phyloP scores from a whole-genome alignment of 2,329 filamentous ascomycete genomes.

The Tolypocladium album region DNA sequence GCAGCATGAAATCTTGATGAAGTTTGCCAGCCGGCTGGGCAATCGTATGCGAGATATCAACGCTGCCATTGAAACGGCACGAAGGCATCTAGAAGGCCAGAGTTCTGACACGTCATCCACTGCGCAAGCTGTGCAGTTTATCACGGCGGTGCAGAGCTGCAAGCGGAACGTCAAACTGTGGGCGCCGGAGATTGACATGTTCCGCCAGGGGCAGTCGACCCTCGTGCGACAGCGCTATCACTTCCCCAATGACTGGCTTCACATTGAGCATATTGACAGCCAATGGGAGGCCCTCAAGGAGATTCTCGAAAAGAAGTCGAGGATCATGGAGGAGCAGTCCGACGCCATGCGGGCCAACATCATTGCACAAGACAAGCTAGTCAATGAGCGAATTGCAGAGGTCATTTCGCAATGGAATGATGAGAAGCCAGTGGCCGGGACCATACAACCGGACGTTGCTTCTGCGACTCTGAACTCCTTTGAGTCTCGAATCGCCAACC shows the following conservation, averaged over 20 bases:
- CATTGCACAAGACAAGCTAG: constrained; percentile 80
- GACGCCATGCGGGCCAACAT: constrained; percentile 95
- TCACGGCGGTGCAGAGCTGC: constrained; percentile 93
- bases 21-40: constrained; percentile 83
- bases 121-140: constrained; percentile 94
- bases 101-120: constrained; percentile 91
- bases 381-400: constrained; percentile 78
- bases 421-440: constrained; percentile 93
- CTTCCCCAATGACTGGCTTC: constrained; percentile 87
- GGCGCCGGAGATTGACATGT: constrained; percentile 93
- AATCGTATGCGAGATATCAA: constrained; percentile 88
- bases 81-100: constrained; percentile 82
- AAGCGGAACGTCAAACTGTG: constrained; percentile 88
- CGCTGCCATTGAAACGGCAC: constrained; percentile 80
- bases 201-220: constrained; percentile 90
- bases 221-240: constrained; percentile 87
- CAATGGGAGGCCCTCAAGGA: constrained; percentile 94
- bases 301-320: constrained; percentile 81
- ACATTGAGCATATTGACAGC: constrained; percentile 90
- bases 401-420: constrained; percentile 85
- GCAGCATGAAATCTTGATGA: constrained; percentile 93
- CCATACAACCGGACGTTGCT: constrained; percentile 80
- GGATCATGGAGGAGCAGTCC: constrained; percentile 92
- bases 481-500: constrained; percentile 70
- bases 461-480: constrained; percentile 74